Conservation (phyloP, 257 asterid species). For the Mitragyna speciosa region DNA sequence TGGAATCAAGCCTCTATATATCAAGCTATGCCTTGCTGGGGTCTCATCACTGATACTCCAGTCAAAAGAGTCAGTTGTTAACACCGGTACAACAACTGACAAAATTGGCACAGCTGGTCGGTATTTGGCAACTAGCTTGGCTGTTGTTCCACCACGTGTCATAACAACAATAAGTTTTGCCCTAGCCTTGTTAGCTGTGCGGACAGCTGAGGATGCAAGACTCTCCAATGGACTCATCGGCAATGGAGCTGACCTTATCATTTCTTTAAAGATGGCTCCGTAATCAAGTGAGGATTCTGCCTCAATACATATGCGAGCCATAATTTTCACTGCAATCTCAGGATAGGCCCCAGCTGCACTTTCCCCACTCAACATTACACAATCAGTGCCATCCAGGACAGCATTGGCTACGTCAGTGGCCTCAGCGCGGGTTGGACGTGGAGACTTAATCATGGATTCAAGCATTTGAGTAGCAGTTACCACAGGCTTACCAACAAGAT, state of each 20-base stretch:
- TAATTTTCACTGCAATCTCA: slow-evolving; percentile 67
- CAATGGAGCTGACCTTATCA: slow-evolving; percentile 71
- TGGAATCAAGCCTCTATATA: slow-evolving; percentile 76
- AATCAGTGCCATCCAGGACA: slow-evolving; percentile 83
- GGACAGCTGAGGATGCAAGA: slow-evolving; percentile 77
- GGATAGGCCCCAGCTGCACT: slow-evolving; percentile 94
- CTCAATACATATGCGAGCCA: slow-evolving; percentile 77
- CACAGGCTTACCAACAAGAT: slow-evolving; percentile 78
- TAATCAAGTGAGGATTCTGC: slow-evolving; percentile 84
- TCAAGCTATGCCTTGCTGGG: slow-evolving; percentile 82
- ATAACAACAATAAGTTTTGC: slow-evolving; percentile 77
- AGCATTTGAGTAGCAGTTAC: slow-evolving; percentile 96
- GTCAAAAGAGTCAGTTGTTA: slow-evolving; percentile 67
- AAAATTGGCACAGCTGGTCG: slow-evolving; percentile 79
- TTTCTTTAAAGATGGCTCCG: slow-evolving; percentile 62
- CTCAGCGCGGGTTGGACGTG: slow-evolving; percentile 93
- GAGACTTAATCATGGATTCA: slow-evolving; percentile 91
- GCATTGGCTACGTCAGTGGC: slow-evolving; percentile 94
- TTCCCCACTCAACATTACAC: slow-evolving; percentile 91
- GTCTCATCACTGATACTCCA: slow-evolving; percentile 78
- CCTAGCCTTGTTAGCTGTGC: slow-evolving; percentile 64
- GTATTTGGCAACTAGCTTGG: slow-evolving; percentile 84
- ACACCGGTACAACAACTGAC: slow-evolving; percentile 75
- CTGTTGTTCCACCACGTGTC: slow-evolving; percentile 86
- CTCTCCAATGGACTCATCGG: slow-evolving; percentile 93